Evolutionary conservation across 179 eudicot species (phyloP), one percentile per base, ranked within the genome.

Genomic region (Corrigiola litoralis): DNA sequence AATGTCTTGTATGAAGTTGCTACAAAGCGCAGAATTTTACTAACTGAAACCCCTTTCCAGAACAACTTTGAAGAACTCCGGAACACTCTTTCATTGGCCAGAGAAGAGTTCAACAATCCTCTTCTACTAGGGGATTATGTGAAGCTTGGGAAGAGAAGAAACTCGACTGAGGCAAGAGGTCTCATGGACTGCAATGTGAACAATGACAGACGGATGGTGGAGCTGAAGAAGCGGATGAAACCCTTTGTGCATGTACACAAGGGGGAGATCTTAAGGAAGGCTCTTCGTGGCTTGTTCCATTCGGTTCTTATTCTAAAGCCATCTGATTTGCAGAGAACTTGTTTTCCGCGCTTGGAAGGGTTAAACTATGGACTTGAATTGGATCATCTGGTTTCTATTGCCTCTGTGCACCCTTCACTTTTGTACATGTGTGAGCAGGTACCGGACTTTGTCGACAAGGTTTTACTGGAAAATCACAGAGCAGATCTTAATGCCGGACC

Each of bases 201-300:
- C 20, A 55, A 29, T 4, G 69, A 44, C 20, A 37, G 46, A 34
- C 67, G 69, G 37, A 66, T 70, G 3, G 61, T 59, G 69, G 56
- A 66, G 10, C 31, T 70, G 68, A 79, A 58, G 63, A 62, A 29
- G 1, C 33, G 67, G 44, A 81, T 92, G 58, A 63, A 69, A 21
- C 81, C 86, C 0, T 85, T 89, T 74, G 89, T 85, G 4, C 96
- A 89, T 59, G 79, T 85, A 1, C 72, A 77, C 28, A 68, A 71
- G 38, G 76, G 79, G 21, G 52, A 36, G 12, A 65, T 73, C 28
- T 49, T 80, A 41, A 71, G 24, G 60, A 55, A 76, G 42, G 75
- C 58, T 5, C 88, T 87, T 9, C 88, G 73, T 0, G 96, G 95
- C 3, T 63, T 89, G 38, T 75, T 67, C 28, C 87, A 87, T 5